These are phyloP conservation scores for Catunica adiposa DNA, from an alignment of 2,329 filamentous ascomycete species.

Conservation along the genomic window DNA sequence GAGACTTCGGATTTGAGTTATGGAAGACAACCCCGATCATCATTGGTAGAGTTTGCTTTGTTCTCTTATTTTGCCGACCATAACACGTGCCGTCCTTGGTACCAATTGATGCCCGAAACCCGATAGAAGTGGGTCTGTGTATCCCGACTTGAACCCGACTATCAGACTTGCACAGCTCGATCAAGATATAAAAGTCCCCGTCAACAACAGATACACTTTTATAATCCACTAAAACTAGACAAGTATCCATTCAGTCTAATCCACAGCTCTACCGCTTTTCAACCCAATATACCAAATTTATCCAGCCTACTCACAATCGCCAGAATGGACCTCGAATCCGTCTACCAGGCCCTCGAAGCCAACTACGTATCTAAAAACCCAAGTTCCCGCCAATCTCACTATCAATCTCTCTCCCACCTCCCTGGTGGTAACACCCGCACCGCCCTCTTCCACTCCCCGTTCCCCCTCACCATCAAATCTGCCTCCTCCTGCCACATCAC, in stretches of 20 bases:
- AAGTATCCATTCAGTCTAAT: too few species aligned
- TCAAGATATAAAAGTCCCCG: not conserved
- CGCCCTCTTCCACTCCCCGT: conserved; percentile 28
- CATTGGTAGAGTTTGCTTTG: too few species aligned
- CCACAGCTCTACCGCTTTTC: too few species aligned
- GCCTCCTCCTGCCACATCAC: conserved; percentile 19
- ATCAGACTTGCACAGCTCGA: not conserved
- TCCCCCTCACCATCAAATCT: conserved; percentile 21
- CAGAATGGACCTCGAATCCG: not conserved
- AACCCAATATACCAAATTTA: too few species aligned
- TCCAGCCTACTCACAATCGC: too few species aligned
- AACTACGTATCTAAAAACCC: conserved; percentile 4
- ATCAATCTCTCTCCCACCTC: not conserved
- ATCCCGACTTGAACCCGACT: not conserved
- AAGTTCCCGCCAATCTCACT: not conserved
- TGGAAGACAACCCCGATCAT: too few species aligned
- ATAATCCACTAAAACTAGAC: too few species aligned
- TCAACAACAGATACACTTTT: not conserved
- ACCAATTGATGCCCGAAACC: not conserved
- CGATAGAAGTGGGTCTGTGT: not conserved
- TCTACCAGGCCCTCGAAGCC: conserved; percentile 6
- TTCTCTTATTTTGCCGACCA: not conserved
- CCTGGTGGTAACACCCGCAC: conserved; percentile 33
- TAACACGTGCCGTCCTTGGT: not conserved
- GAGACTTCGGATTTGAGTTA: too few species aligned